A percentile compares a stretch with the other conserved stretches of the same genome.
Conservation (phyloP, 192 early-diverging fungal genomes). For the Pilobolus umbonatus region DNA sequence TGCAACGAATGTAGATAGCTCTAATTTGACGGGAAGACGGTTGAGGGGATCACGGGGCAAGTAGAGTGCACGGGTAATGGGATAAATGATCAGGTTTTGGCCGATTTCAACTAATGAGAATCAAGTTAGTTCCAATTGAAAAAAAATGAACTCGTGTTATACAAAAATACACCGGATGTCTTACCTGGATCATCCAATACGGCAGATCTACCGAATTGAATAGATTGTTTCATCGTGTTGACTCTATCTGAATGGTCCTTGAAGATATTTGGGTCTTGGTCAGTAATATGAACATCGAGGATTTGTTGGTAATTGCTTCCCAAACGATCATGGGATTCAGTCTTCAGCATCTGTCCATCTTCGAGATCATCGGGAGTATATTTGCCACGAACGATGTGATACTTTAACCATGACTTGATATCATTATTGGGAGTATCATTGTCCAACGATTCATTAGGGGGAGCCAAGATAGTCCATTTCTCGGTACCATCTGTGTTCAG, state of each 20-base stretch:
- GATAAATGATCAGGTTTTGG: slow-evolving; percentile 56
- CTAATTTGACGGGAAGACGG: slow-evolving; percentile 42
- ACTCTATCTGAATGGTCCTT: slow-evolving; percentile 25
- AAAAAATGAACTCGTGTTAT: neutral
- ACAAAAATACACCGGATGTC: neutral
- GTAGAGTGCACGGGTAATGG: slow-evolving; percentile 46
- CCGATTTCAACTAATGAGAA: slow-evolving; percentile 42
- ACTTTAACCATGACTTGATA: slow-evolving; percentile 50
- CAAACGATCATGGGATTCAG: slow-evolving; percentile 45
- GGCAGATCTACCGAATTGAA: slow-evolving; percentile 51
- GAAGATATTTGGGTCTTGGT: neutral
- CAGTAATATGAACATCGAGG: slow-evolving; percentile 38
- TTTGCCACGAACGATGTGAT: slow-evolving; percentile 60
- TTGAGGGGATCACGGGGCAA: slow-evolving; percentile 45
- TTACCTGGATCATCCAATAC: slow-evolving; percentile 42
- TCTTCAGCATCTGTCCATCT: slow-evolving; percentile 49
- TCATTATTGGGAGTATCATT: slow-evolving; percentile 22
- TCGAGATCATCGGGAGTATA: slow-evolving; percentile 39
- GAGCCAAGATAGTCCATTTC: slow-evolving; percentile 64
- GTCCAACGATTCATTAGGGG: slow-evolving; percentile 52
- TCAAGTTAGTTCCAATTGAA: neutral
- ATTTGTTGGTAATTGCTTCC: slow-evolving; percentile 43
- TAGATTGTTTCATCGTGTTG: slow-evolving; percentile 21
- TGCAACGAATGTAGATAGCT: slow-evolving; percentile 50
- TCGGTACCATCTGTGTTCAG: slow-evolving; percentile 50